Percentiles rank a stretch among this genome's conserved stretches.
These are phyloP conservation scores for Neospermospora avenae DNA, from an alignment of 2,329 filamentous ascomycete species.

Conservation along the genomic window DNA sequence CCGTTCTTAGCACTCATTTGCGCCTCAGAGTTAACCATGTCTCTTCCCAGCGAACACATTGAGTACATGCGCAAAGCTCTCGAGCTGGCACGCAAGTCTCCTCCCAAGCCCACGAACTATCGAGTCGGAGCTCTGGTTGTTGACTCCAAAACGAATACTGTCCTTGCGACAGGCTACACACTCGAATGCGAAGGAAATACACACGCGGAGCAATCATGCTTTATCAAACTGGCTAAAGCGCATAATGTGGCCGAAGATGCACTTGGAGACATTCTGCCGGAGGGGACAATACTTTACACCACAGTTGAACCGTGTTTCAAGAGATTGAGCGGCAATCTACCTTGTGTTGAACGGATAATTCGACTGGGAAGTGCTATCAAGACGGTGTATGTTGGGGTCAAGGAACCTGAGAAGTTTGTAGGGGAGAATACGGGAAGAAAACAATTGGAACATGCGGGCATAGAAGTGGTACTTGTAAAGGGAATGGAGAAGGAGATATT, in stretches of 20 bases:
- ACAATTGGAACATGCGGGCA: conserved; percentile 67
- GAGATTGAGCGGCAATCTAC: conserved; percentile 68
- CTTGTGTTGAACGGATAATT: conserved; percentile 79
- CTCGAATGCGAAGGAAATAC: conserved; percentile 90
- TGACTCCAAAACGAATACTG: conserved; percentile 49
- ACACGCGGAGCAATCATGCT: conserved; percentile 90
- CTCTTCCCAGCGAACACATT: conserved; percentile 17
- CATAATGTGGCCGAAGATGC: conserved; percentile 50
- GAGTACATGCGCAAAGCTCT: conserved; percentile 69
- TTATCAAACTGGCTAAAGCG: conserved; percentile 64
- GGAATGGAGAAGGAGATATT: conserved; percentile 82
- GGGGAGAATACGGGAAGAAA: conserved; percentile 71
- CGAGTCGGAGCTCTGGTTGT: conserved; percentile 90
- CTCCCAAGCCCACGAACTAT: conserved; percentile 87
- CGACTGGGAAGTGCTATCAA: conserved; percentile 52
- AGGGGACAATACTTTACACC: conserved; percentile 70
- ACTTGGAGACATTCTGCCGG: conserved; percentile 50
- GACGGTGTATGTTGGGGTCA: conserved; percentile 81
- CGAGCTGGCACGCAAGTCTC: conserved; percentile 71
- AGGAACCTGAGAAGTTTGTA: conserved; percentile 89
- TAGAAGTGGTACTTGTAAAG: conserved; percentile 68
- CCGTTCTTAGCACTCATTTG: conserved; percentile 1
- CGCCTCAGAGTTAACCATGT: conserved; percentile 4
- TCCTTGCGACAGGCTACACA: conserved; percentile 83
- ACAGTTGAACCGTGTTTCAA: conserved; percentile 85